Base-by-base conservation (phyloP, 106 monocot genomes). In the Dactylorhiza incarnata region DNA sequence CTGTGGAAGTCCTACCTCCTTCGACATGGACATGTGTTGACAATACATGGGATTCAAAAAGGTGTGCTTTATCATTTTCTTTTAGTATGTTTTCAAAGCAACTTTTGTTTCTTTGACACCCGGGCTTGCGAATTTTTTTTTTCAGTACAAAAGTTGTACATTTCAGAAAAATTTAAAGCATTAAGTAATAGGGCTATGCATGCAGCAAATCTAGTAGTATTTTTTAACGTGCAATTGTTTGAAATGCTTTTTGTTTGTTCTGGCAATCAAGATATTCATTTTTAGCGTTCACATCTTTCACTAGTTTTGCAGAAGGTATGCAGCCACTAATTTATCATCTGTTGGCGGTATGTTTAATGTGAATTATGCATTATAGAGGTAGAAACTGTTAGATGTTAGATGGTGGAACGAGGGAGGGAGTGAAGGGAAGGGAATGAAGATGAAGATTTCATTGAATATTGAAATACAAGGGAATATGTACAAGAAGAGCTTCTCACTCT, bases 11-110 rank as follows among this genome's bases (percentile, higher is more conserved):
- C 76, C 77, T 94, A 77, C 83, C 90, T 82, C 84, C 88, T 76
- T 87, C 91, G 10, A 94, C 77, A 48, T 99, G 96, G 96, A 86
- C 84, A 22, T 96, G 96, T 73, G 51, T 73, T 75, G 99, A 94
- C 45, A 96, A 96, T 70, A 75, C 68, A 25, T 91, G 87, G 81
- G 96, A 96, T 62, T 71, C 77, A 49, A 80, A 81, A 81, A 85
- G 87, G 96, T 96, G 44, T 45, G 82, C 0, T 2, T 24, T 29
- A 65, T 11, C 13, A 26, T 26, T 22, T 29, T 65, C 26, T 65
- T 65, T 14, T 29, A 52, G 37, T 37, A 37, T 37, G 37, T 37
- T 37, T 6, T 20, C 4, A 54, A 54, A 54, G 54, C 37, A 37
- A 0, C 37, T 54, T 15, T 54, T 16, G 15, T 54, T 54, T 15